Evolutionary conservation across 306 rosid species (phyloP).

Genomic region (Heteromeles arbutifolia): DNA sequence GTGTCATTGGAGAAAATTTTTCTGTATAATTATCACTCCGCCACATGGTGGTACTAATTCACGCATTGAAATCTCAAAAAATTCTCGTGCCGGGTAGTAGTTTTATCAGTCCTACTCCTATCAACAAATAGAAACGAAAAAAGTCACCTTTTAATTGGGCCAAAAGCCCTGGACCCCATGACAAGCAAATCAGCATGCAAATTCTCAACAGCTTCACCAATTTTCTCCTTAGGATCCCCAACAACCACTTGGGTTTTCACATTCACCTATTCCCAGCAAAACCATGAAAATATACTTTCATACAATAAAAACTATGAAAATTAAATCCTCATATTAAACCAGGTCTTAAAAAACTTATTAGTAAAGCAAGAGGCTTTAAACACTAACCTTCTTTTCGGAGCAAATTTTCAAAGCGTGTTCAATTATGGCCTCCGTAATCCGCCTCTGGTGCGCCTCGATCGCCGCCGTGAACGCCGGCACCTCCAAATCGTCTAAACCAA

Average conservation of each 20-base stretch:
- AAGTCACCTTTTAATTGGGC: conserved; percentile 72
- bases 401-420: conserved; percentile 62
- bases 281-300: background rate
- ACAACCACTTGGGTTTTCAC: conserved; percentile 62
- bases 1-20: background rate
- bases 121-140: background rate
- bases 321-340: background rate
- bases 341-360: background rate
- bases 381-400: conserved; percentile 38
- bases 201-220: conserved; percentile 62
- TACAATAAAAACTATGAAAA: background rate
- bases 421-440: conserved; percentile 62
- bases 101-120: background rate
- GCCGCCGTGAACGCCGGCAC: conserved; percentile 92
- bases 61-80: too few species aligned
- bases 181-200: conserved; percentile 79
- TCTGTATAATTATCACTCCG: too few species aligned
- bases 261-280: conserved; percentile 16
- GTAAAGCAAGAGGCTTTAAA: background rate
- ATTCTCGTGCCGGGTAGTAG: background rate
- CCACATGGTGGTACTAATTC: too few species aligned
- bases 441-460: conserved; percentile 85
- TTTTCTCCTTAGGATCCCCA: conserved; percentile 92
- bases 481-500: conserved; percentile 49
- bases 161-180: conserved; percentile 74